These are phyloP conservation scores for Artomyces pyxidatus DNA, from an alignment of 768 basidiomycete species.

Conservation along the genomic window DNA sequence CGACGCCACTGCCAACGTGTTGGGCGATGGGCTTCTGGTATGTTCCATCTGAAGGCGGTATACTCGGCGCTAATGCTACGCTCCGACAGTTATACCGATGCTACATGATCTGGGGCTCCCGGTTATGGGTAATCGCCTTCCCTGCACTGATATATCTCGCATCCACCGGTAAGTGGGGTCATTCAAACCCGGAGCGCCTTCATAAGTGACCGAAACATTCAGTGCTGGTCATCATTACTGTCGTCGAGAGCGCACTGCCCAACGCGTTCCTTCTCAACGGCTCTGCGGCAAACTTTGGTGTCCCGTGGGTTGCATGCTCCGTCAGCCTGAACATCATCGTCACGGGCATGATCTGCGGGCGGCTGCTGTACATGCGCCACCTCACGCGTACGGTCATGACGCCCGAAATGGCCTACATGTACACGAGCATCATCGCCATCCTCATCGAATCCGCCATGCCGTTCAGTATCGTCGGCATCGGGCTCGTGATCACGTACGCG, in stretches of 20 bases:
- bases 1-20: conserved; percentile 16
- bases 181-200: neutral
- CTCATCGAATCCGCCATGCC: conserved; percentile 34
- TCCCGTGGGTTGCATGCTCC: conserved; percentile 33
- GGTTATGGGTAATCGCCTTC: conserved; percentile 14
- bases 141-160: conserved; percentile 19
- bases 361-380: conserved; percentile 27
- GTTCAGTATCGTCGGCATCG: conserved; percentile 30
- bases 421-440: conserved; percentile 30
- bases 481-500: conserved; percentile 33
- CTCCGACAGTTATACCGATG: conserved; percentile 18
- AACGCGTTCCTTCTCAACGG: conserved; percentile 34
- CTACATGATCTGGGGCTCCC: conserved; percentile 21
- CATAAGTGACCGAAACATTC: neutral
- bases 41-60: neutral
- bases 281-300: conserved; percentile 29
- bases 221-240: conserved; percentile 34
- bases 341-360: conserved; percentile 32
- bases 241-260: conserved; percentile 31
- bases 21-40: conserved; percentile 23
- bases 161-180: conserved; percentile 14
- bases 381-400: conserved; percentile 23
- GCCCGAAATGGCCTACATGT: conserved; percentile 25
- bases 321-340: conserved; percentile 35
- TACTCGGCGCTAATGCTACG: neutral